Evolutionary conservation across 2,329 filamentous ascomycete genomes (phyloP).

Genomic region (Aspergillus viridinutans): DNA sequence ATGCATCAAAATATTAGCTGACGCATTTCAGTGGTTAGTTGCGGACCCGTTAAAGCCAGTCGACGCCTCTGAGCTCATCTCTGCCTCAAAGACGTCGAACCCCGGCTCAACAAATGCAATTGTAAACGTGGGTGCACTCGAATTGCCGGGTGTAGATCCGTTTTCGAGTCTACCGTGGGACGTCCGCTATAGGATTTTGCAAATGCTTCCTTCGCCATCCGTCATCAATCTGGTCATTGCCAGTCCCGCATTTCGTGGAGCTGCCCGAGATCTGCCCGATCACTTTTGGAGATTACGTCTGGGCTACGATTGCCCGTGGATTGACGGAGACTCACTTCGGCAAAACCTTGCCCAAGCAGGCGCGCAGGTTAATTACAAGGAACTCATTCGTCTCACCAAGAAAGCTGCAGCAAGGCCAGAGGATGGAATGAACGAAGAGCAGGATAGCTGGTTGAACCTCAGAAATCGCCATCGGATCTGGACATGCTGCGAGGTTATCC

Average conservation of each 20-base stretch:
- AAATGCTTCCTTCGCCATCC: neutral
- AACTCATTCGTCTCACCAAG: neutral
- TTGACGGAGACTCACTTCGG: neutral
- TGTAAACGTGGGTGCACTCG: neutral
- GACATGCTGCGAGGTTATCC: constrained; percentile 4
- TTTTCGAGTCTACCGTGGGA: constrained; percentile 1
- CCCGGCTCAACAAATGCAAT: neutral
- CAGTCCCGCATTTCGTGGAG: neutral
- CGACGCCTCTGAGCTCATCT: neutral
- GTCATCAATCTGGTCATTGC: neutral
- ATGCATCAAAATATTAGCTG: neutral
- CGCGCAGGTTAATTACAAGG: neutral
- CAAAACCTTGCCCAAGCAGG: neutral
- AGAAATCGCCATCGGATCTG: constrained; percentile 5
- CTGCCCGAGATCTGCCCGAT: neutral
- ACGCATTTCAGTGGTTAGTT: constrained; percentile 4
- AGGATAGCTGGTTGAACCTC: neutral
- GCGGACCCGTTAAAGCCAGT: neutral
- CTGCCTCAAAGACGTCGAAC: neutral
- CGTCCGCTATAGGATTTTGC: neutral
- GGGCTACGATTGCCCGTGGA: neutral
- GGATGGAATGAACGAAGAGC: neutral
- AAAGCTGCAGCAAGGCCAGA: neutral
- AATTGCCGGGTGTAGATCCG: neutral
- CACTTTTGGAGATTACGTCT: constrained; percentile 3